These are phyloP conservation scores for Aspergillus latus DNA, from an alignment of 2,329 filamentous ascomycete species.

Conservation along the genomic window DNA sequence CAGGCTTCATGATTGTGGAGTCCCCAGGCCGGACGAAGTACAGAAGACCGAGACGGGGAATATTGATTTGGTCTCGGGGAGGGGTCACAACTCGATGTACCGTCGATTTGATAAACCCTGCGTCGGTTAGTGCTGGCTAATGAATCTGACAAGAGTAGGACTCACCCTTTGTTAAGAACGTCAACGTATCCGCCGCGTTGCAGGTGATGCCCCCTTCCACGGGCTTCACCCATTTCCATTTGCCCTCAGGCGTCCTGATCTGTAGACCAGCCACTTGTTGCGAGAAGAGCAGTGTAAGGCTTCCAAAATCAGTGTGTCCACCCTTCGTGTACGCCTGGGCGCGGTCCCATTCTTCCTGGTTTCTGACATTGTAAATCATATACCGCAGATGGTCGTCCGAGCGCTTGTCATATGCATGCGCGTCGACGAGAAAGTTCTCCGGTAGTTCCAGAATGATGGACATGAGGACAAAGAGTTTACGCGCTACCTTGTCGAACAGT, in stretches of 20 bases:
- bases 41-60: constrained; percentile 39
- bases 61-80: constrained; percentile 45
- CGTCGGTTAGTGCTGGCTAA: not conserved
- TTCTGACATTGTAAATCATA: constrained; percentile 58
- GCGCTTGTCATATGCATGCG: constrained; percentile 58
- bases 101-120: constrained; percentile 44
- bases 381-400: constrained; percentile 62
- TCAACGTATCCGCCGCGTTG: constrained; percentile 52
- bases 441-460: constrained; percentile 61
- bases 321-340: constrained; percentile 46
- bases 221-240: constrained; percentile 55
- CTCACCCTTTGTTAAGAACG: constrained; percentile 49
- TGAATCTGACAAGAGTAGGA: not conserved
- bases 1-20: constrained; percentile 29
- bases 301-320: constrained; percentile 60
- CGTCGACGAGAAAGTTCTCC: constrained; percentile 55
- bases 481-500: constrained; percentile 56
- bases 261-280: constrained; percentile 60
- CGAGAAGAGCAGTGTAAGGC: constrained; percentile 57
- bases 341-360: constrained; percentile 48
- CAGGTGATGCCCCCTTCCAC: constrained; percentile 52
- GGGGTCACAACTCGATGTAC: constrained; percentile 49
- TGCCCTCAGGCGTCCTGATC: constrained; percentile 47
- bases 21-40: constrained; percentile 47
- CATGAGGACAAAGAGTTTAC: constrained; percentile 57